phyloP scores from a whole-genome alignment of 352 stramenopile genomes.

The Globisporangium parvum region DNA sequence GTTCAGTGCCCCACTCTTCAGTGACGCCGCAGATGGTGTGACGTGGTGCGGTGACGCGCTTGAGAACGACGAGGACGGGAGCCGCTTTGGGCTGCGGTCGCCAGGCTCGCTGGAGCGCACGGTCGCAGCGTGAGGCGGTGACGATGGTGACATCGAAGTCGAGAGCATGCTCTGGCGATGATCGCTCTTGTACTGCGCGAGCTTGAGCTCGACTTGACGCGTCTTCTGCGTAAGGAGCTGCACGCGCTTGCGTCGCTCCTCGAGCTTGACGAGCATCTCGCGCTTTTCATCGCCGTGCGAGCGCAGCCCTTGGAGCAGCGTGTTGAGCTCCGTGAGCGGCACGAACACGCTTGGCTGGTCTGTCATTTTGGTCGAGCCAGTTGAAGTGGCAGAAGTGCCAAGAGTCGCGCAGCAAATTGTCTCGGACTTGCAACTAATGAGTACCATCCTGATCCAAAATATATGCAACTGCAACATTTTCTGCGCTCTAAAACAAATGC shows the following conservation, averaged over 20 bases:
- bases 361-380: too few species aligned
- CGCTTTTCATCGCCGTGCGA: constrained; percentile 33
- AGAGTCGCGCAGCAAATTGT: too few species aligned
- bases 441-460: too few species aligned
- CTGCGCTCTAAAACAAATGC: too few species aligned
- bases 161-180: constrained; percentile 34
- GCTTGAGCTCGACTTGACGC: constrained; percentile 33
- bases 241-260: constrained; percentile 30
- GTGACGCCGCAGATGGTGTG: neutral
- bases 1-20: neutral
- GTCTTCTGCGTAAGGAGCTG: constrained; percentile 31
- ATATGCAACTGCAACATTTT: too few species aligned
- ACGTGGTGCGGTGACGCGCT: constrained; percentile 5
- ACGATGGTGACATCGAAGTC: constrained; percentile 7
- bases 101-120: constrained; percentile 2
- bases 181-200: constrained; percentile 38
- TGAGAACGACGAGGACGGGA: constrained; percentile 8
- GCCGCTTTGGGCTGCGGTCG: neutral
- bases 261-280: constrained; percentile 25
- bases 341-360: constrained; percentile 27
- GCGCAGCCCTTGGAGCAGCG: constrained; percentile 28
- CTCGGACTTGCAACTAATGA: too few species aligned
- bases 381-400: too few species aligned
- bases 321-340: constrained; percentile 31
- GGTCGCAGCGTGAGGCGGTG: neutral